Evolutionary conservation across 148 eudicot genomes (phyloP), one percentile per base, ranked within the genome.

Genomic region (Chenopodium berlandieri): DNA sequence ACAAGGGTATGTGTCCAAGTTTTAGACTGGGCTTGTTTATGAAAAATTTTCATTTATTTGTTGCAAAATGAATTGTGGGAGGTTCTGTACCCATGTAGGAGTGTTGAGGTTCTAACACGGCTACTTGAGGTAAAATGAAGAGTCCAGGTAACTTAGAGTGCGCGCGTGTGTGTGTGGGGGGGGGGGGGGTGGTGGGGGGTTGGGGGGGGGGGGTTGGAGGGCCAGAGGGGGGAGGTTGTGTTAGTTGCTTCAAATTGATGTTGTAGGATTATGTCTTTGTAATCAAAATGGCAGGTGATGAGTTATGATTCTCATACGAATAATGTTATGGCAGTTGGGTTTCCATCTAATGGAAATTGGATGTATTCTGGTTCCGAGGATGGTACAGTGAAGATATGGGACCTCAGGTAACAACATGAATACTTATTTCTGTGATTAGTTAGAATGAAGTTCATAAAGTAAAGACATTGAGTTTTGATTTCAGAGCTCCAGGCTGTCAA

Each of bases 331-430:
- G 99, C 99, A 75, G 95, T 96, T 83, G 99, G 99, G 84, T 96
- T 96, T 83, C 93, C 89, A n/a, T 90, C 95, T 86, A 95, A 94
- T 87, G 98, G 98, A 76, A 90, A 88, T 75, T 94, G 98, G 99
- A 96, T 96, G 99, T 96, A 96, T 84, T 94, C 99, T 25, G 99
- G 99, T 84, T 96, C 99, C 47, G 99, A 96, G 85, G 98, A 96
- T 84, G 99, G 99, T 83, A 96, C 99, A 1, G 99, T 96, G n/a
- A 96, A 91, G 88, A 91, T 96, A 77, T 96, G 99, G 99, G 99
- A 96, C 81, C 84, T 96, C 71, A 94, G 99, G 99, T 96, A 54
- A 68, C 13, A 67, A 71, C 50, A 25, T 64, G 60, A 77, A 65
- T 25, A 34, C 44, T 6, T 11, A 52, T 17, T 9, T 68, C 70